Base-by-base conservation (phyloP, 495 filamentous ascomycete species). In the Aspergillus campestris region DNA sequence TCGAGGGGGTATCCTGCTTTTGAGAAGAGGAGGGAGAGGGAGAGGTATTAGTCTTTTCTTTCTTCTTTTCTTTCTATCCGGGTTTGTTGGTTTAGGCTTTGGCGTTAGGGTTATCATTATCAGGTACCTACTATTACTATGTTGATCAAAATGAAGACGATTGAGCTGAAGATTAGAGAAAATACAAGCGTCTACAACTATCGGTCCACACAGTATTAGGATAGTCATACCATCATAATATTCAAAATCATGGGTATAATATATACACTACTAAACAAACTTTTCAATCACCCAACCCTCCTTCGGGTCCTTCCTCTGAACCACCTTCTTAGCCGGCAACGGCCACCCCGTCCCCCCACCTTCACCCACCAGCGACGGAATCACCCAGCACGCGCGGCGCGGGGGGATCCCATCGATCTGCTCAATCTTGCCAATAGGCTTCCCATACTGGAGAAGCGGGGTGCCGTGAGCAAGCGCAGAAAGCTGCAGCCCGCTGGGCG, bases 391-490 rank as follows among this genome's bases (percentile, higher is more conserved):
- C 51, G 86, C 80, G 44, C 90, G 73, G 44, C 72, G 72, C 55
- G 74, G 71, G 15, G 59, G 68, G 12, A 68, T 74, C 0, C 73
- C 73, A 15, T 78, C 79, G 13, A 81, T 54, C 33, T 67, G 60
- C 44, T 81, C 77, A 52, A 85, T 81, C 69, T 91, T 94, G 32
- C 78, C 80, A 55, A 96, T 79, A 3, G 92, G 94, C 71, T 97
- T 98, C 0, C 87, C 84, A 49, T 90, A 90, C 33, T 75, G 75
- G 18, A 97, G 60, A 45, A 97, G 69, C 46, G 91, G 88, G 10
- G 92, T 96, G 8, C 86, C 86, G 58, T 86, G 82, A 5, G 89
- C 86, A 38, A 97, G 66, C 8, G 77, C 77, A 9, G 87, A 78
- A n/a, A 99, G 74, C 58, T 90, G 85, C 8, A 73, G 70, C 6